Percentiles rank a stretch among this genome's conserved stretches.
phyloP scores from a whole-genome alignment of 2,329 filamentous ascomycete genomes.

The Didymellaceae sp. region DNA sequence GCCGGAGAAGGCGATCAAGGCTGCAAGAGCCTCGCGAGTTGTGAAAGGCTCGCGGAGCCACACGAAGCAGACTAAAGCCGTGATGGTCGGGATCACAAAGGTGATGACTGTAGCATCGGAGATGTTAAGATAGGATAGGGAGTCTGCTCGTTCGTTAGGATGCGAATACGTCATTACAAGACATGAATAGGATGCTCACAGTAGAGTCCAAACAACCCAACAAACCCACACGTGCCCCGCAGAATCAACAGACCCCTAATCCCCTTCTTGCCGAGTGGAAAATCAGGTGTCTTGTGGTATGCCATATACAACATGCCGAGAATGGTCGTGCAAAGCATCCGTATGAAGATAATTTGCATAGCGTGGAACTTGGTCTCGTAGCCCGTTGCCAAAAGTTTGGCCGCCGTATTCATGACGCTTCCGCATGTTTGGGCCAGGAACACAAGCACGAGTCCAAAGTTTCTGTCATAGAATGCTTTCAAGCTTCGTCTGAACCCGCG shows the following conservation, averaged over 20 bases:
- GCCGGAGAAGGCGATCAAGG: slow-evolving; percentile 73
- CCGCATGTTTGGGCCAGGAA: slow-evolving; percentile 50
- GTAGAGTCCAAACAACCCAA: slow-evolving; percentile 38
- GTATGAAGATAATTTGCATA: slow-evolving; percentile 72
- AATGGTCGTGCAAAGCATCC: slow-evolving; percentile 74
- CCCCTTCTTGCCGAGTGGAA: slow-evolving; percentile 28
- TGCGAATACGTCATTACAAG: too few species aligned
- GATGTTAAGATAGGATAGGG: slow-evolving; percentile 76
- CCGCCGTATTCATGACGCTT: slow-evolving; percentile 35
- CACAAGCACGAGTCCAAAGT: slow-evolving; percentile 33
- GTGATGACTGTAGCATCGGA: slow-evolving; percentile 87
- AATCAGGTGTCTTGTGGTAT: slow-evolving; percentile 56
- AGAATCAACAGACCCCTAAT: slow-evolving; percentile 29
- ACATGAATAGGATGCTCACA: slow-evolving; percentile 22
- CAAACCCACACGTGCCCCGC: slow-evolving; percentile 33
- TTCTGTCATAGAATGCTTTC: slow-evolving; percentile 28
- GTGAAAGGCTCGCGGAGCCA: slow-evolving; percentile 77
- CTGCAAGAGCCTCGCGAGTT: slow-evolving; percentile 75
- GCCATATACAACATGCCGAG: slow-evolving; percentile 75
- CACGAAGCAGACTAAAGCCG: slow-evolving; percentile 79
- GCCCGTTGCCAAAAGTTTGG: slow-evolving; percentile 34
- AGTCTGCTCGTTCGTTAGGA: slow-evolving; percentile 50
- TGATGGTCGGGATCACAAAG: slow-evolving; percentile 78
- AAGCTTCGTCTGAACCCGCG: slow-evolving; percentile 6
- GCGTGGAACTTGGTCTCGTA: slow-evolving; percentile 37